Conservation (phyloP, 768 basidiomycete species). For the Tephrocybe sp. region DNA sequence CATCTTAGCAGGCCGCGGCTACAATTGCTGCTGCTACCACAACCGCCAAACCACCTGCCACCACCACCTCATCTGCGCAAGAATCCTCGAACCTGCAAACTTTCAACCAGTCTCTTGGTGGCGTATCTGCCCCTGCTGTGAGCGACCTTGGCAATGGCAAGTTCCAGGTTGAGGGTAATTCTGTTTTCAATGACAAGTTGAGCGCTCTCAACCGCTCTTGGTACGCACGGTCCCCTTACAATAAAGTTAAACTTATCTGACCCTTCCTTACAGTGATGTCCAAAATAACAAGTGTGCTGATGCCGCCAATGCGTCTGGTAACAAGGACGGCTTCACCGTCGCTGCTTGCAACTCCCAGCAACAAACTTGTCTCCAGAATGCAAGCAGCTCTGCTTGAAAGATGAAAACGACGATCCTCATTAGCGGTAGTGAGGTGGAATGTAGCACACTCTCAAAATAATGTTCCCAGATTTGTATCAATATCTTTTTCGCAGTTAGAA, state of each 20-base stretch:
- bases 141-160: constrained; percentile 36
- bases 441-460: constrained; percentile 2
- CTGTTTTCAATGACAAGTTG: constrained; percentile 40
- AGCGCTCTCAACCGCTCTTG: constrained; percentile 50
- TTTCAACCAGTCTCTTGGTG: constrained; percentile 50
- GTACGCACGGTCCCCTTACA: constrained; percentile 19
- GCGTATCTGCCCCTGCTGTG: constrained; percentile 44
- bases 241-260: not conserved
- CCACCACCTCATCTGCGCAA: constrained; percentile 8
- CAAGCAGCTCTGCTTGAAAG: constrained; percentile 6
- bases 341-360: constrained; percentile 45
- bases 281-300: constrained; percentile 61
- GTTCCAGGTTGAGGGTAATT: constrained; percentile 49
- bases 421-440: not conserved
- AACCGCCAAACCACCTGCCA: constrained; percentile 12
- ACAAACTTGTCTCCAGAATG: constrained; percentile 34
- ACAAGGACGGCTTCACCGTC: constrained; percentile 46
- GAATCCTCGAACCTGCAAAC: constrained; percentile 23
- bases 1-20: constrained; percentile 2
- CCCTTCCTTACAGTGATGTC: constrained; percentile 35
- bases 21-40: constrained; percentile 14
- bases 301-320: constrained; percentile 50
- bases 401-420: constrained; percentile 4
- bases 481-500: constrained; percentile 8
- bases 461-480: constrained; percentile 13